A percentile compares a stretch with the other conserved stretches of the same genome.
Conservation (phyloP, 306 rosid species). For the Quercus gilva region DNA sequence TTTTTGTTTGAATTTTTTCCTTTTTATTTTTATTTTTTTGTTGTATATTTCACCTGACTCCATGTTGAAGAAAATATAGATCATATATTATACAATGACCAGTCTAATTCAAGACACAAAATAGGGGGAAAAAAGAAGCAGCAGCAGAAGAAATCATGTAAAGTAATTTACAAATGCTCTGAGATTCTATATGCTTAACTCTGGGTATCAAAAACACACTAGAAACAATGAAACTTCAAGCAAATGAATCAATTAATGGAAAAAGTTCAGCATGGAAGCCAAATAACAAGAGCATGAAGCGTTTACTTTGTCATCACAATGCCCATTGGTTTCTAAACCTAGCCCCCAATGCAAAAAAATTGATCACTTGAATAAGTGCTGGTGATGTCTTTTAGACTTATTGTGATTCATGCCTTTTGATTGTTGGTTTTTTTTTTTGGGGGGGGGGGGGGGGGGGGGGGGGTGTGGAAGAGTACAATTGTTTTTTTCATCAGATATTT, state of each 20-base stretch:
- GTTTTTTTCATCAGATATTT: too few species aligned
- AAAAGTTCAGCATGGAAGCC: neutral
- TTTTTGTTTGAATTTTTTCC: neutral
- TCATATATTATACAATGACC: constrained; percentile 24
- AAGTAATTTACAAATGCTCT: neutral
- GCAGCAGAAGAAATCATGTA: neutral
- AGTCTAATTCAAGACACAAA: constrained; percentile 4
- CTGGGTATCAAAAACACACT: neutral
- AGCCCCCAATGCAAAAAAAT: neutral
- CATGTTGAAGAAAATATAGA: neutral
- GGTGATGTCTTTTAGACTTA: too few species aligned
- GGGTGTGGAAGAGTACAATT: too few species aligned
- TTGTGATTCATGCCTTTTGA: too few species aligned
- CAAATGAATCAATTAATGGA: neutral
- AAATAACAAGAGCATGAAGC: too few species aligned
- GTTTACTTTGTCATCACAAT: too few species aligned
- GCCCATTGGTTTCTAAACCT: too few species aligned
- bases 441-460: too few species aligned
- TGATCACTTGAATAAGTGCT: too few species aligned
- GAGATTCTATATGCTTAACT: neutral
- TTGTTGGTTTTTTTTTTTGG: too few species aligned
- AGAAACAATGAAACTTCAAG: neutral
- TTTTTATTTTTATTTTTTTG: constrained; percentile 17
- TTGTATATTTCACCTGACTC: constrained; percentile 36
- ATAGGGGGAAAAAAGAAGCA: neutral